Conservation (phyloP, 176 grass and related monocot genomes). For the Eremochloa ophiuroides region DNA sequence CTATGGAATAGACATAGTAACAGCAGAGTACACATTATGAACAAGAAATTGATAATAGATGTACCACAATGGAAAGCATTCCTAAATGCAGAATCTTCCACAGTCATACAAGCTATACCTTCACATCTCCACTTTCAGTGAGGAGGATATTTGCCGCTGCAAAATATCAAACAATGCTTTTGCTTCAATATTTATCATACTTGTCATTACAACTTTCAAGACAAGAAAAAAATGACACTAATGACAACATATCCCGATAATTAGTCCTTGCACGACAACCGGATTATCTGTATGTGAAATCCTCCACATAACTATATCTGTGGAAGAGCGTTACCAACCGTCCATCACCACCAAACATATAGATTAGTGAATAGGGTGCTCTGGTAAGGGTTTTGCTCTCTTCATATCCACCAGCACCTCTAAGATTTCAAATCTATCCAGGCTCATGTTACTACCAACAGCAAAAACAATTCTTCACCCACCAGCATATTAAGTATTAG, state of each 20-base stretch:
- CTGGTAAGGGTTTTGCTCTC: not conserved
- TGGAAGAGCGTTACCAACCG: not conserved
- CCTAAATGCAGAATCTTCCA: constrained; percentile 12
- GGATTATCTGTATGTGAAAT: not conserved
- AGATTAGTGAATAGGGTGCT: not conserved
- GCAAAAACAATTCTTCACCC: not conserved
- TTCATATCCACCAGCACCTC: not conserved
- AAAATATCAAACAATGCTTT: constrained; percentile 40
- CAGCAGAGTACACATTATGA: constrained; percentile 2
- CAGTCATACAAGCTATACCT: constrained; percentile 51
- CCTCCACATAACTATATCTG: not conserved
- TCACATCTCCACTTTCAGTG: constrained; percentile 96
- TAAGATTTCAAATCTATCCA: not conserved
- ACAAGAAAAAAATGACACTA: not conserved
- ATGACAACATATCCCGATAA: not conserved
- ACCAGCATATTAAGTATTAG: not conserved
- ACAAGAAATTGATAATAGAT: not conserved
- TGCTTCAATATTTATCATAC: not conserved
- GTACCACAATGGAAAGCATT: not conserved
- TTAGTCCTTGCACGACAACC: not conserved
- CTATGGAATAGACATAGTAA: constrained; percentile 38
- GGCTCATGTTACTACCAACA: not conserved
- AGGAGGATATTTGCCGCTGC: constrained; percentile 97
- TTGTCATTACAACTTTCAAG: not conserved
- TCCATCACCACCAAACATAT: not conserved